Conservation (phyloP, 176 grass and related monocot species). For the Phyllostachys edulis region DNA sequence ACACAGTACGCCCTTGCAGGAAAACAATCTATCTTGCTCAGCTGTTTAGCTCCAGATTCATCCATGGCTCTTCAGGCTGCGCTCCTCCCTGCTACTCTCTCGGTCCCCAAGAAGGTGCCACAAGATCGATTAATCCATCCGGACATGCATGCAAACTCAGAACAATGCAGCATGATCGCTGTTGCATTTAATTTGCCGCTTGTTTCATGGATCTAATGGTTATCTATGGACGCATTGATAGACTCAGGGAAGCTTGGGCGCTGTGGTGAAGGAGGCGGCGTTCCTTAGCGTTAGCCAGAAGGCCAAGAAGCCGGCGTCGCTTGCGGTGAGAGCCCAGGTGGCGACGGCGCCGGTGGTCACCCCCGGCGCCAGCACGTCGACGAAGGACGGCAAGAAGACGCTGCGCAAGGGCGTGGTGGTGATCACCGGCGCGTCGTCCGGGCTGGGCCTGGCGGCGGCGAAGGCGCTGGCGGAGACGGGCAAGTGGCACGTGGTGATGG, state of each 20-base stretch:
- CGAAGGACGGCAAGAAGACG: conserved; percentile 56
- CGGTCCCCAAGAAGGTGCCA: conserved; percentile 67
- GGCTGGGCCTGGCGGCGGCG: conserved; percentile 72
- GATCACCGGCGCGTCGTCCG: conserved; percentile 82
- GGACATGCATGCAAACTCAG: background rate
- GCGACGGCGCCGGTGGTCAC: conserved; percentile 16
- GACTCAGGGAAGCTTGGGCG: background rate
- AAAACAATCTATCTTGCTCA: background rate
- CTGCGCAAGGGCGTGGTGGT: conserved; percentile 81
- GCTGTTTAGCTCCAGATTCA: background rate
- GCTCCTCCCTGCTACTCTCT: conserved; percentile 62
- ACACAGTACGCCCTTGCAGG: background rate
- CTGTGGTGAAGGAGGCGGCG: background rate
- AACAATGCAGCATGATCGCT: background rate
- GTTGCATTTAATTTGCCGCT: no score
- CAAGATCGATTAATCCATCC: background rate
- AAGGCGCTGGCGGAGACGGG: conserved; percentile 82
- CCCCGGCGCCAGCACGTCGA: conserved; percentile 25
- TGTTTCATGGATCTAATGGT: background rate
- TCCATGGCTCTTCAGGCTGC: conserved; percentile 74
- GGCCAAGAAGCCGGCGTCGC: conserved; percentile 24
- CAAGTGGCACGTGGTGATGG: conserved; percentile 92
- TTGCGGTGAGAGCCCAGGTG: conserved; percentile 51
- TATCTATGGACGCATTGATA: background rate
- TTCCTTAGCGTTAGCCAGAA: conserved; percentile 14